phyloP scores from a whole-genome alignment of 2,329 filamentous ascomycete genomes.

The Trichoderma sp. region DNA sequence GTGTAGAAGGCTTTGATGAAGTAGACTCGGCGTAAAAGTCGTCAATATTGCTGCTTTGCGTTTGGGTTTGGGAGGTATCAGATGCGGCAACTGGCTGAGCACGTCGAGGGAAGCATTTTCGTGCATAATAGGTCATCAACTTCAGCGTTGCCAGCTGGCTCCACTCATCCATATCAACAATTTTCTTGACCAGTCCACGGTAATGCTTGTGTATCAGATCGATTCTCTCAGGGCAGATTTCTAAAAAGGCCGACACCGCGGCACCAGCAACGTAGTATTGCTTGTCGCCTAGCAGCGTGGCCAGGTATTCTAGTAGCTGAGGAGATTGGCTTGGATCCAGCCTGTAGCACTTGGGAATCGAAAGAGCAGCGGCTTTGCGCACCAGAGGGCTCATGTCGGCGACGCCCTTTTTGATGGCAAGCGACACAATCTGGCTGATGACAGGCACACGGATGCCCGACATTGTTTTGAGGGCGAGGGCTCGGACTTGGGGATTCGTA shows the following conservation, averaged over 20 bases:
- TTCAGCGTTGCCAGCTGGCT: conserved; percentile 82
- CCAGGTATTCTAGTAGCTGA: conserved; percentile 80
- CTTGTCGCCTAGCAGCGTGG: conserved; percentile 78
- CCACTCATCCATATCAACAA: conserved; percentile 99
- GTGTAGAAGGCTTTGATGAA: conserved; percentile 46
- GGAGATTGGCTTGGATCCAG: conserved; percentile 84
- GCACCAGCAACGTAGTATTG: conserved; percentile 97
- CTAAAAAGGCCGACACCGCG: conserved; percentile 84
- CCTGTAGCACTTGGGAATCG: conserved; percentile 93
- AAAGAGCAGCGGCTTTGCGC: conserved; percentile 85
- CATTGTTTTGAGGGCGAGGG: conserved; percentile 94
- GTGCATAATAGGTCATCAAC: conserved; percentile 80
- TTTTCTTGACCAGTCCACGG: conserved; percentile 77
- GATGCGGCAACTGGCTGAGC: conserved; percentile 56
- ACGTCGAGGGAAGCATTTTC: conserved; percentile 80
- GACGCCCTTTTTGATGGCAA: conserved; percentile 91
- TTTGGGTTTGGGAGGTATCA: neutral
- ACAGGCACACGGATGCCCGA: conserved; percentile 95
- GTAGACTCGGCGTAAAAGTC: conserved; percentile 78
- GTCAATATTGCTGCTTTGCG: conserved; percentile 47
- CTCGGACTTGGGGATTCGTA: conserved; percentile 83
- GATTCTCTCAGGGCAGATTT: conserved; percentile 83
- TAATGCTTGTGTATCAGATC: conserved; percentile 93
- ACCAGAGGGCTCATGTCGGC: conserved; percentile 95
- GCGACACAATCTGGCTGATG: conserved; percentile 94